Evolutionary conservation across 2,329 filamentous ascomycete genomes (phyloP).

Genomic region (Huntiella omanensis): DNA sequence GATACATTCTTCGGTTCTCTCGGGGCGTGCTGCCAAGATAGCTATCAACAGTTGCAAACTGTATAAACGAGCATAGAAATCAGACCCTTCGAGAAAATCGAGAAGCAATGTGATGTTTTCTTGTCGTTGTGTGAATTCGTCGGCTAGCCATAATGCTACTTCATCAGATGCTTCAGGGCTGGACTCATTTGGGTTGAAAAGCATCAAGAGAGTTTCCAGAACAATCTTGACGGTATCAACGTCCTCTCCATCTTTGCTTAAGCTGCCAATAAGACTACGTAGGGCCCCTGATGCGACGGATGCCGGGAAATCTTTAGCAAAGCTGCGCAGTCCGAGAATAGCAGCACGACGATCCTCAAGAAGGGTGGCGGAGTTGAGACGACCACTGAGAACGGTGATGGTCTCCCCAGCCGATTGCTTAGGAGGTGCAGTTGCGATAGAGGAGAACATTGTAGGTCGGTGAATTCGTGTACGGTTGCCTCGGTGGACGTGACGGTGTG

Average conservation of each 20-base stretch:
- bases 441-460: conserved; percentile 19
- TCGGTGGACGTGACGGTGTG: too few relatives aligned
- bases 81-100: conserved; percentile 67
- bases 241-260: conserved; percentile 80
- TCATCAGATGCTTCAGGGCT: conserved; percentile 91
- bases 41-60: conserved; percentile 75
- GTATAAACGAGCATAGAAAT: conserved; percentile 85
- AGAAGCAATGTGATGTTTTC: conserved; percentile 88
- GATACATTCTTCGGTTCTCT: conserved; percentile 87
- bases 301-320: conserved; percentile 89
- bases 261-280: conserved; percentile 64
- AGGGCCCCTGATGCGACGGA: conserved; percentile 90
- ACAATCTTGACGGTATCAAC: conserved; percentile 92
- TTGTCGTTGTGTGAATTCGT: conserved; percentile 94
- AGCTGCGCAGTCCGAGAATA: conserved; percentile 81
- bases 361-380: conserved; percentile 73
- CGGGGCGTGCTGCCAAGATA: conserved; percentile 67
- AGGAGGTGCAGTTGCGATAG: conserved; percentile 55
- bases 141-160: conserved; percentile 85
- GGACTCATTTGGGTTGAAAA: conserved; percentile 54
- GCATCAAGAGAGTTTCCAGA: conserved; percentile 83
- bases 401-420: conserved; percentile 94
- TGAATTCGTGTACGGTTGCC: too few relatives aligned
- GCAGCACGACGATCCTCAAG: conserved; percentile 88
- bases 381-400: conserved; percentile 73